These are phyloP conservation scores for Stenogyne calaminthoides DNA, from an alignment of 305 asterid genomes.

Conservation along the genomic window DNA sequence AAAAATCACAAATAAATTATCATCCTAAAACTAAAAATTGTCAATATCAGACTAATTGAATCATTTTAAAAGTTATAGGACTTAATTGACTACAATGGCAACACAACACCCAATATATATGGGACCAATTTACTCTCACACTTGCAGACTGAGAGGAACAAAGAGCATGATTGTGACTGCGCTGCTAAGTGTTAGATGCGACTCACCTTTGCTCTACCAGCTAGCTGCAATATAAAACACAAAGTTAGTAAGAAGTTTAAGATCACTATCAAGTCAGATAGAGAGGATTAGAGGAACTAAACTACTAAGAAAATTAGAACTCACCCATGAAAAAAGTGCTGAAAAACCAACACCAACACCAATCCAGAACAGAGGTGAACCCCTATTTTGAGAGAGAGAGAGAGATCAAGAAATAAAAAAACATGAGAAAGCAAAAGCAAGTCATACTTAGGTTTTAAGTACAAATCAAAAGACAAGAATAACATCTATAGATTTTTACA, in stretches of 20 bases:
- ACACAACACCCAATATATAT: no score
- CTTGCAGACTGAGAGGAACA: not conserved
- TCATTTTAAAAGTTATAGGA: no score
- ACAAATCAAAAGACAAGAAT: conserved; percentile 9
- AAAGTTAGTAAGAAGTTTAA: conserved; percentile 32
- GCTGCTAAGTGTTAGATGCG: conserved; percentile 13
- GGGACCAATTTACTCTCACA: no score
- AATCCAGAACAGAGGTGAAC: conserved; percentile 96
- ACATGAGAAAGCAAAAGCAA: conserved; percentile 9
- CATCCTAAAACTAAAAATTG: no score
- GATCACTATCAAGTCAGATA: conserved; percentile 21
- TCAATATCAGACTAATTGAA: no score
- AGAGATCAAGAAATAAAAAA: not conserved
- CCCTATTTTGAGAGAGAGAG: conserved; percentile 49
- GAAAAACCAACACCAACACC: conserved; percentile 95
- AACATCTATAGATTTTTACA: conserved; percentile 48
- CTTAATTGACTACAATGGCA: no score
- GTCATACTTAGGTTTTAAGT: conserved; percentile 9
- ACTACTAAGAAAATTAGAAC: conserved; percentile 26
- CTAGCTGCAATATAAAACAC: conserved; percentile 58
- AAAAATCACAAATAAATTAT: no score
- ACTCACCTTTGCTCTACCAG: conserved; percentile 76
- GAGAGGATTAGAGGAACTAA: conserved; percentile 5
- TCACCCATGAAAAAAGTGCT: conserved; percentile 91
- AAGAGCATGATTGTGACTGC: not conserved